Conservation (phyloP, 306 rosid genomes). For the Cicer judaicum region DNA sequence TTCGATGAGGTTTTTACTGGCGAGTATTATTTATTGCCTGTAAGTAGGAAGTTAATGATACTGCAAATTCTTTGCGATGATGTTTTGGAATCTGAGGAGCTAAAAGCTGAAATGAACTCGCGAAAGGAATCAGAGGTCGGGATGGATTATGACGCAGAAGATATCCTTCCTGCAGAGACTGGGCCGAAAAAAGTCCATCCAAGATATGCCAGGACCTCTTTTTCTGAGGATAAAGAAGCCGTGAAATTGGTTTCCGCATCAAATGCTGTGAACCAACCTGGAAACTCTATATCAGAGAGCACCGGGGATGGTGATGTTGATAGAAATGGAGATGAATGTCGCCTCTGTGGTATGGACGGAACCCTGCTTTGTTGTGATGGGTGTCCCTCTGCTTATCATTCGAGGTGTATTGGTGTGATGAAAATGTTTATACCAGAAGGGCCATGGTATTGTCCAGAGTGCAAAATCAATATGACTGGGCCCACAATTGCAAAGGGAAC, state of each 20-base stretch:
- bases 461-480: constrained; percentile 72
- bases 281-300: constrained; percentile 48
- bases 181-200: constrained; percentile 80
- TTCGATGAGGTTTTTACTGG: constrained; percentile 61
- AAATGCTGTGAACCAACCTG: constrained; percentile 49
- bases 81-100: constrained; percentile 72
- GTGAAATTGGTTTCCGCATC: constrained; percentile 52
- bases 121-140: constrained; percentile 88
- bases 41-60: constrained; percentile 69
- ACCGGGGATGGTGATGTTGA: constrained; percentile 63
- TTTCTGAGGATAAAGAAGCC: constrained; percentile 65
- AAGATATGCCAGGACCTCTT: constrained; percentile 69
- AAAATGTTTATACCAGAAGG: constrained; percentile 88
- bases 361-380: constrained; percentile 97
- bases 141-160: constrained; percentile 70
- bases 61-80: constrained; percentile 86
- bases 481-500: constrained; percentile 69
- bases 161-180: constrained; percentile 55
- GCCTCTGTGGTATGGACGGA: constrained; percentile 99
- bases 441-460: constrained; percentile 96
- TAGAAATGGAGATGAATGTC: constrained; percentile 87
- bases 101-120: constrained; percentile 73
- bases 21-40: constrained; percentile 77
- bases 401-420: constrained; percentile 94
- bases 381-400: constrained; percentile 96